Percentiles rank a stretch among this genome's conserved stretches.
Conservation (phyloP, 768 basidiomycete genomes). For the Auricularia cornea region DNA sequence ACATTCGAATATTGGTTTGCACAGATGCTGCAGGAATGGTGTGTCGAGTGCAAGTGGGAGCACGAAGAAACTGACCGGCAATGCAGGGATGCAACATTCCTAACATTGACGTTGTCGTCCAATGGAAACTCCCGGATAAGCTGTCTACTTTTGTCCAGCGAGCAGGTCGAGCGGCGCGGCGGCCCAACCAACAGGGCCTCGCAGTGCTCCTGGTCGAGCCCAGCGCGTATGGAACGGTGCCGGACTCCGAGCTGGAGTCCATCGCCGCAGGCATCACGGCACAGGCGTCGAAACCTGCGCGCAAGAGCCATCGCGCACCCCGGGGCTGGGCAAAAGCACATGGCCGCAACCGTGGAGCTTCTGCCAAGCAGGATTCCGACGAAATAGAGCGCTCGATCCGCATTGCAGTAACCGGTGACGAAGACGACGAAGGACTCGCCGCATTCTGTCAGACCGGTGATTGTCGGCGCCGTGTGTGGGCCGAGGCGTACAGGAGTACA, state of each 20-base stretch:
- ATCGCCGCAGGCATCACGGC: background rate
- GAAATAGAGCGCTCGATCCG: background rate
- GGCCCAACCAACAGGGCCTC: background rate
- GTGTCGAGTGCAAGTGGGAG: conserved; percentile 1
- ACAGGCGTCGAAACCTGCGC: background rate
- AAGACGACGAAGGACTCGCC: background rate
- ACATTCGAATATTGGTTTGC: conserved; percentile 20
- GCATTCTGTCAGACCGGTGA: background rate
- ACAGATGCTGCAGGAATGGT: conserved; percentile 34
- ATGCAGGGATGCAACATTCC: conserved; percentile 16
- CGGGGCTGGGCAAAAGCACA: background rate
- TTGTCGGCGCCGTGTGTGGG: background rate
- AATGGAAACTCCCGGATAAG: conserved; percentile 14
- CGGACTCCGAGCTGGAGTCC: no score
- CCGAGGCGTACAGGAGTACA: background rate
- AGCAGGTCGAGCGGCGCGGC: conserved; percentile 11
- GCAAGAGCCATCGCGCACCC: background rate
- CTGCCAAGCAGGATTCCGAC: background rate
- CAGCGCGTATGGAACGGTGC: background rate
- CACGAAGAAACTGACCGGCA: background rate
- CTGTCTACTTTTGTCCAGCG: conserved; percentile 14
- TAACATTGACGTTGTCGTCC: conserved; percentile 15
- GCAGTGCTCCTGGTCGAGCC: conserved; percentile 3
- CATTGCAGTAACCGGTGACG: background rate
- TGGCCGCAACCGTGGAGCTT: background rate